Evolutionary conservation across 192 early-diverging fungal genomes (phyloP).

Genomic region (Podila horticola): DNA sequence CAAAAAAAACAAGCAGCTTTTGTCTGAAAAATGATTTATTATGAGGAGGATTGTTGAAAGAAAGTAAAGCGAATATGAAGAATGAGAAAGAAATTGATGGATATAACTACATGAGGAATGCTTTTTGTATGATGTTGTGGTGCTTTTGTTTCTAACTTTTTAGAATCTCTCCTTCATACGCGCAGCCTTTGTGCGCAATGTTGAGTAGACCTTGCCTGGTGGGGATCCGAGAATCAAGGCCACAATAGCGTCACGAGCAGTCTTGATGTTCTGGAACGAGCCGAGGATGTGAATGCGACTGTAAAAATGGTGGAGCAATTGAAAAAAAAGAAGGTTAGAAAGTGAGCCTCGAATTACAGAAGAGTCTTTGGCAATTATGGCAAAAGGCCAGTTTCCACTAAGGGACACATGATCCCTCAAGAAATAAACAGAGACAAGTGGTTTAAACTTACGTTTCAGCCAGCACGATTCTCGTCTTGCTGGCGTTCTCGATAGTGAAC

Average conservation of each 20-base stretch:
- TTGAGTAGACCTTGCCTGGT: slow-evolving; percentile 97
- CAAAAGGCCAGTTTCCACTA: too few relatives aligned
- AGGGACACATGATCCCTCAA: neutral
- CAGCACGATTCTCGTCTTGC: slow-evolving; percentile 94
- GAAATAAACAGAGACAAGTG: neutral
- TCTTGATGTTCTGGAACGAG: slow-evolving; percentile 95
- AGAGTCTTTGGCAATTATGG: too few relatives aligned
- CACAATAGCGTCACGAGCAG: slow-evolving; percentile 93
- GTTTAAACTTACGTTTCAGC: slow-evolving; percentile 83
- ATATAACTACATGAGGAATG: slow-evolving; percentile 3
- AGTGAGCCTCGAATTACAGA: neutral
- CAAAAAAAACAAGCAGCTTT: too few relatives aligned
- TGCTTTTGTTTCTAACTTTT: slow-evolving; percentile 15
- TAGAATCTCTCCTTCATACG: slow-evolving; percentile 97
- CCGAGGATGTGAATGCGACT: slow-evolving; percentile 96
- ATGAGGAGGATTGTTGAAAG: too few relatives aligned
- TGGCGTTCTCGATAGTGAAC: slow-evolving; percentile 97
- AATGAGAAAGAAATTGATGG: neutral
- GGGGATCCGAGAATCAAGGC: slow-evolving; percentile 92
- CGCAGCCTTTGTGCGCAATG: slow-evolving; percentile 84
- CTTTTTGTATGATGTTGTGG: neutral
- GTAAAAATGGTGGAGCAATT: neutral
- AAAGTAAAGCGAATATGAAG: neutral
- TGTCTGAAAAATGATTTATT: too few relatives aligned
- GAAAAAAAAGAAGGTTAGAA: slow-evolving; percentile 1